phyloP scores from a whole-genome alignment of 805 yeast species.

The Spathaspora sp. region DNA sequence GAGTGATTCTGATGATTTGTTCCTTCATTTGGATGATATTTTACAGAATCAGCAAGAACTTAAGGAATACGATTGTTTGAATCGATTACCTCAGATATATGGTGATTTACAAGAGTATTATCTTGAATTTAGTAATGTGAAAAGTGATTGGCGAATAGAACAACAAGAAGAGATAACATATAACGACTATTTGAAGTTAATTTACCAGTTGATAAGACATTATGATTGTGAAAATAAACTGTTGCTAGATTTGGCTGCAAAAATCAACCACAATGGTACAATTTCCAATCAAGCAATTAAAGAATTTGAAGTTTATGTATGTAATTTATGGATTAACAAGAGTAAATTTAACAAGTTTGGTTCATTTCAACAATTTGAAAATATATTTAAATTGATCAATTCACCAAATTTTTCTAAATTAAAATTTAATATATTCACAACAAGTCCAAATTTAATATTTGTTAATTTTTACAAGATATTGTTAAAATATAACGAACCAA shows the following conservation, averaged over 20 bases:
- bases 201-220: not conserved
- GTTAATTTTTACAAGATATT: constrained; percentile 21
- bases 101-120: constrained; percentile 4
- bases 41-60: not conserved
- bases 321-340: constrained; percentile 15
- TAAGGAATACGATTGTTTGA: not conserved
- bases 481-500: not conserved
- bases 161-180: not conserved
- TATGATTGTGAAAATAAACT: not conserved
- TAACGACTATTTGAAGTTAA: not conserved
- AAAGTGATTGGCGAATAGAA: not conserved
- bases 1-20: not conserved
- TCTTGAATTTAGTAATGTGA: not conserved
- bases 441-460: constrained; percentile 21
- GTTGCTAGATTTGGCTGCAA: not conserved
- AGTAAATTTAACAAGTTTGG: constrained; percentile 9
- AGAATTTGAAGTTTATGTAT: constrained; percentile 10
- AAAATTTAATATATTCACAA: constrained; percentile 16
- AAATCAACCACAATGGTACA: not conserved
- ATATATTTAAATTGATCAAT: constrained; percentile 10
- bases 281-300: not conserved
- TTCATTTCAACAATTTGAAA: constrained; percentile 17
- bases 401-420: constrained; percentile 6
- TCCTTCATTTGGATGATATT: not conserved
- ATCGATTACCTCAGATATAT: constrained; percentile 2